phyloP scores from a whole-genome alignment of 805 yeast genomes.

The Ogataea henricii region DNA sequence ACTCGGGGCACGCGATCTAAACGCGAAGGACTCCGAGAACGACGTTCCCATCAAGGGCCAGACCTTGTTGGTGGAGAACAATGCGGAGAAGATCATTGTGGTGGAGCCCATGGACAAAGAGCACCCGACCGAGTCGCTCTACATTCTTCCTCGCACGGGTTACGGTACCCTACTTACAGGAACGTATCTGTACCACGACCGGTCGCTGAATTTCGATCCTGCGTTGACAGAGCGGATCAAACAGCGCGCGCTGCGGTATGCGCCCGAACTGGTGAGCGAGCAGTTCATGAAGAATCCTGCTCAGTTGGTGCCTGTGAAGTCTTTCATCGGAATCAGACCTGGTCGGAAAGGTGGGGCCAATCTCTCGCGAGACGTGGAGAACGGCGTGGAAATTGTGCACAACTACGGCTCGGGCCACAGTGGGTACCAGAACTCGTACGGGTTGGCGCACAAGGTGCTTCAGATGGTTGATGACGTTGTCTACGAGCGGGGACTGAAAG shows the following conservation, averaged over 20 bases:
- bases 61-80: slow-evolving; percentile 53
- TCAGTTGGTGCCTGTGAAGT: slow-evolving; percentile 47
- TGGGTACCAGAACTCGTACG: slow-evolving; percentile 58
- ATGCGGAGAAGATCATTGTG: slow-evolving; percentile 36
- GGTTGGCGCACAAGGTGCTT: slow-evolving; percentile 27
- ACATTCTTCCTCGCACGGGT: slow-evolving; percentile 65
- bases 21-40: slow-evolving; percentile 45
- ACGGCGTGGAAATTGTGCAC: slow-evolving; percentile 46
- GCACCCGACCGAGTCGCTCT: slow-evolving; percentile 49
- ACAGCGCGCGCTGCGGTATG: slow-evolving; percentile 44
- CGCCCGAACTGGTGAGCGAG: slow-evolving; percentile 48
- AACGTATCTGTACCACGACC: slow-evolving; percentile 27
- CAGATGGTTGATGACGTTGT: slow-evolving; percentile 22
- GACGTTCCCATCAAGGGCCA: slow-evolving; percentile 60
- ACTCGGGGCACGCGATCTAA: slow-evolving; percentile 44
- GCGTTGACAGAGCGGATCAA: slow-evolving; percentile 50
- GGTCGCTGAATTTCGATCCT: slow-evolving; percentile 38
- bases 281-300: slow-evolving; percentile 41
- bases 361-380: slow-evolving; percentile 37
- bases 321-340: slow-evolving; percentile 73
- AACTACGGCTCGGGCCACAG: slow-evolving; percentile 77
- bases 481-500: slow-evolving; percentile 4
- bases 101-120: slow-evolving; percentile 35
- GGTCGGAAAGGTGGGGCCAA: slow-evolving; percentile 61
- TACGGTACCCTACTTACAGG: slow-evolving; percentile 70